A percentile compares a stretch with the other conserved stretches of the same genome.
Conservation (phyloP, 768 basidiomycete species). For the Mrakia hoshinonis region DNA sequence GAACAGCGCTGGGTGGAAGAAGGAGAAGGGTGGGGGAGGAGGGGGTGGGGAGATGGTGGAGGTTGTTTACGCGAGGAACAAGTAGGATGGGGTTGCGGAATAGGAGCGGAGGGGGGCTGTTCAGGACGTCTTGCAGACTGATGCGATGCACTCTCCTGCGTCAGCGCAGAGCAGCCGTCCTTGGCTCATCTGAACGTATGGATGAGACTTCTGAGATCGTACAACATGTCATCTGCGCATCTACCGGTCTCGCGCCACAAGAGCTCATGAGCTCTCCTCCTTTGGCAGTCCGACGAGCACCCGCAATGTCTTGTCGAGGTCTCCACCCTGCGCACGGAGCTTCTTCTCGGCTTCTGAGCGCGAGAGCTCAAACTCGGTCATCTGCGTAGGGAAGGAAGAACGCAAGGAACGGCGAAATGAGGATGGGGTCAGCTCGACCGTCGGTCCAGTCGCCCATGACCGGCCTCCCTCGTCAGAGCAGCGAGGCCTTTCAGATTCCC, state of each 20-base stretch:
- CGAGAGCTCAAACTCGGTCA: conserved; percentile 9
- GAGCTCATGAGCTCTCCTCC: conserved; percentile 8
- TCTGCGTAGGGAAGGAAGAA: not conserved
- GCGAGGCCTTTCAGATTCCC: no score
- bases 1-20: not conserved
- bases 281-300: not conserved
- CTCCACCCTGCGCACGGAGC: not conserved
- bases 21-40: not conserved
- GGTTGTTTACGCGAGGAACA: conserved; percentile 16
- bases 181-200: no score
- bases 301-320: not conserved
- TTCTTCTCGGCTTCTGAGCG: not conserved
- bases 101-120: no score
- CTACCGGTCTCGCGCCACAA: no score
- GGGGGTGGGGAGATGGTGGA: conserved; percentile 19
- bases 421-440: not conserved
- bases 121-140: no score
- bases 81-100: not conserved
- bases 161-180: no score
- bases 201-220: no score
- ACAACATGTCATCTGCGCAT: no score
- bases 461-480: no score
- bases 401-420: not conserved
- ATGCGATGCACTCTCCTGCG: no score
- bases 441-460: no score